Percentiles rank a stretch among this genome's conserved stretches.
phyloP scores from a whole-genome alignment of 169 alveolate genomes.

The Plasmodium adleri region DNA sequence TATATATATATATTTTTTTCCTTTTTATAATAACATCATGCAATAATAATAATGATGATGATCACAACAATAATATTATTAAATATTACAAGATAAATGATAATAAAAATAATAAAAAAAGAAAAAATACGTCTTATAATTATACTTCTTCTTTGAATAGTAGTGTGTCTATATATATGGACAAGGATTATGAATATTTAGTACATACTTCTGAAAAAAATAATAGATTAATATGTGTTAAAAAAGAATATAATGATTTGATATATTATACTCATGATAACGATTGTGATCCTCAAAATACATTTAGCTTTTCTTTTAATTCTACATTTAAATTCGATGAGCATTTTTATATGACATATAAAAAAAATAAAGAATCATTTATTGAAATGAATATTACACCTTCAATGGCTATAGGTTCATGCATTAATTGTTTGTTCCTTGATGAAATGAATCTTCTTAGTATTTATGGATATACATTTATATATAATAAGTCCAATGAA shows the following conservation, averaged over 20 bases:
- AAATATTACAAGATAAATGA: not conserved
- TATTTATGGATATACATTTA: conserved; percentile 70
- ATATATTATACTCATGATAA: conserved; percentile 54
- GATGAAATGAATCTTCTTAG: conserved; percentile 75
- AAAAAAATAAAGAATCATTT: conserved; percentile 57
- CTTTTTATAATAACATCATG: conserved; percentile 4
- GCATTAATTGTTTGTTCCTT: conserved; percentile 62
- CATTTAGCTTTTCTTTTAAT: conserved; percentile 72
- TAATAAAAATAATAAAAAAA: too few species aligned
- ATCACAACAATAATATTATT: not conserved
- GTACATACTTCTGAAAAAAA: conserved; percentile 49
- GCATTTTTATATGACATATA: conserved; percentile 21
- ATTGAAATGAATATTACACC: conserved; percentile 49
- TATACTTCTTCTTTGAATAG: too few species aligned
- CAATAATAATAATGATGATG: not conserved
- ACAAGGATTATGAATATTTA: conserved; percentile 39
- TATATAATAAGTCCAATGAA: conserved; percentile 60
- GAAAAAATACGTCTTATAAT: too few species aligned
- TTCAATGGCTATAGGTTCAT: conserved; percentile 56
- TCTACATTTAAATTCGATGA: conserved; percentile 70
- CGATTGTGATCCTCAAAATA: conserved; percentile 71
- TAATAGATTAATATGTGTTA: conserved; percentile 45
- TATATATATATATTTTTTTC: not conserved
- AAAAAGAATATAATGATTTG: conserved; percentile 68
- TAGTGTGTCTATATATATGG: not conserved